Evolutionary conservation across 1,284 basidiomycete species (phyloP), one percentile per base, ranked within the genome.

Genomic region (Coniophora puteana): DNA sequence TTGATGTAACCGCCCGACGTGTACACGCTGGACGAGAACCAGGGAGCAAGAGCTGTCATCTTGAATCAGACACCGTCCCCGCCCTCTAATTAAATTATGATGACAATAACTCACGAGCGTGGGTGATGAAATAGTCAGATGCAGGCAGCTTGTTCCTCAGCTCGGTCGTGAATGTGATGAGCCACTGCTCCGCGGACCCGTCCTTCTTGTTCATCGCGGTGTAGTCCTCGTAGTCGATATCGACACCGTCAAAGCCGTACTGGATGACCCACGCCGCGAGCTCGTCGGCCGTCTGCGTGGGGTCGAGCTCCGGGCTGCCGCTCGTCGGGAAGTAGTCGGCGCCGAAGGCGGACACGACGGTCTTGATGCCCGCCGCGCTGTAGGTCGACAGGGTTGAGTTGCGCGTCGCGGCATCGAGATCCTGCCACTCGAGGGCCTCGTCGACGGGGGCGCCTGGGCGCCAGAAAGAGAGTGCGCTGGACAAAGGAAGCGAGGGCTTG

Each of bases 161-260:
- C 16, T 52, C 46, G 39, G 53, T 57, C 14, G 69, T 72, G 59
- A 71, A 70, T 7, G 54, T 58, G 18, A 62, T 61, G 4, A 72
- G 44, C 67, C 66, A 66, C 43, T 60, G 44, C 57, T 66, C 62
- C 33, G 66, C 62, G n/a, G 46, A 52, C 33, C 65, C 61, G 48
- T 55, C 53, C 35, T 62, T 56, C 27, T 50, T 57, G 53, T 74
- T 58, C 57, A 71, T 57, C 8, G 68, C 67, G 43, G 56, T 57
- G 48, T 71, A 68, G 51, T 72, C 71, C 71, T 74, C 71, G 45
- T 71, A 75, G 54, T 77, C 74, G 35, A 77, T 66, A 41, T 77
- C 74, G 35, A 76, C 58, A 36, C 74, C 74, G 46, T 76, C 74
- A 14, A 77, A 54, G 36, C 62, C 61, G 54, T 66, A 72, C 38